Evolutionary conservation across 2,329 filamentous ascomycete species (phyloP), one percentile per base, ranked within the genome.

Genomic region (Arthrobotrys sinensis): DNA sequence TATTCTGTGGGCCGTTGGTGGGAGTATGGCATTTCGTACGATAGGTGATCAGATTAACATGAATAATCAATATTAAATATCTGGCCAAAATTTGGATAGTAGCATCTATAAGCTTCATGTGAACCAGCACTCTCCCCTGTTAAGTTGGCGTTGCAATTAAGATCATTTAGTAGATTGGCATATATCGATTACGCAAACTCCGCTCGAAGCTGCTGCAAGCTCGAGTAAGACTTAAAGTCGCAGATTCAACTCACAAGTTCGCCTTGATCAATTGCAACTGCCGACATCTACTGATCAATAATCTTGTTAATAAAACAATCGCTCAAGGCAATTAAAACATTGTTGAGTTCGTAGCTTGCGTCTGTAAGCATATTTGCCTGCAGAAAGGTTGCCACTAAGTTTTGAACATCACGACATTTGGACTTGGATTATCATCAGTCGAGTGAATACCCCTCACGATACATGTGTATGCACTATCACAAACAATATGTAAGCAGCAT

Each of bases 231-330:
- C 32, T 3, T 24, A 24, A 21, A 57, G 28, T 40, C 32, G 19
- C 12, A 24, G 11, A 43, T 19, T 11, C n/a, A 32, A 24, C 8
- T n/a, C 11, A n/a, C 11, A 24, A 34, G 5, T 5, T 34, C 21
- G 2, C 32, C 12, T 38, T 24, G 7, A 36, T 4, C 4, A 43
- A 43, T 43, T 60, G 12, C 19, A 60, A 60, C 55, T 60, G 19
- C 55, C 55, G 55, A 28, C 34, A 43, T 60, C 8, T 24, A 40
- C 3, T 60, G 55, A 60, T 60, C 55, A 60, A 40, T 60, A 60
- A 60, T 60, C 55, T 57, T 19, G 32, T 19, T 57, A 28, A 4
- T 28, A 28, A 28, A 28, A 28, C 24, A 28, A 28, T 28, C 12
- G 36, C 8, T 8, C 6, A 8, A 8, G 36, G 36, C 36, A 38